Percentiles rank a stretch among this genome's conserved stretches.
Evolutionary conservation across 345 rosid genomes (phyloP).

Genomic region (Corchorus olitorius): DNA sequence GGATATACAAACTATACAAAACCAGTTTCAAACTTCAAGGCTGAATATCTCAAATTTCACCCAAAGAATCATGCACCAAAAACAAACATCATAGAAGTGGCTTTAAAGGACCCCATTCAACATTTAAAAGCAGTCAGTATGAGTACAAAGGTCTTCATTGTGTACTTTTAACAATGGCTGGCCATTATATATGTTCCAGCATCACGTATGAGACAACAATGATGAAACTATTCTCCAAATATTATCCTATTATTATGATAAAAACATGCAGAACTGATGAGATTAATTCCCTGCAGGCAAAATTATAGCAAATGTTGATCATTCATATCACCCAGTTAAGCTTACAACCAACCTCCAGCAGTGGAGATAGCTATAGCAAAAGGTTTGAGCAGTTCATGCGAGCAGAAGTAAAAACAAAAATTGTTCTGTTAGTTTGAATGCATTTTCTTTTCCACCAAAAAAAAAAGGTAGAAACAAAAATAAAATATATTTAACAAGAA

Average conservation of each 20-base stretch:
- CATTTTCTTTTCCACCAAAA: too few species aligned
- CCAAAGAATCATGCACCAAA: neutral
- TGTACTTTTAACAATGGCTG: neutral
- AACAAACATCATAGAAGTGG: neutral
- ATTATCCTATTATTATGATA: neutral
- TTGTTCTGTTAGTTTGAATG: too few species aligned
- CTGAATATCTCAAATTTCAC: constrained; percentile 4
- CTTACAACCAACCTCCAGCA: constrained; percentile 8
- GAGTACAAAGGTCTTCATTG: neutral
- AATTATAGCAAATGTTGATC: neutral
- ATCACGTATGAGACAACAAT: constrained; percentile 1
- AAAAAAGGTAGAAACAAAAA: too few species aligned
- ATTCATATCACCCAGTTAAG: neutral
- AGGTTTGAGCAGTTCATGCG: neutral
- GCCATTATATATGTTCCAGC: neutral
- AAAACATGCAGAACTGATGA: neutral
- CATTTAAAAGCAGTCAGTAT: neutral
- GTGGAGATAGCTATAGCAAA: neutral
- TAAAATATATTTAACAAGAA: neutral
- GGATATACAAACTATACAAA: neutral
- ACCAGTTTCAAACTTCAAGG: neutral
- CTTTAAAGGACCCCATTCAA: constrained; percentile 1
- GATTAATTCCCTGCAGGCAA: neutral
- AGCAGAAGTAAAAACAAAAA: neutral
- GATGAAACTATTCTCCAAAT: neutral